These are phyloP conservation scores for Wallacemonas sp. DNA, from an alignment of 208 protist species.

Conservation along the genomic window DNA sequence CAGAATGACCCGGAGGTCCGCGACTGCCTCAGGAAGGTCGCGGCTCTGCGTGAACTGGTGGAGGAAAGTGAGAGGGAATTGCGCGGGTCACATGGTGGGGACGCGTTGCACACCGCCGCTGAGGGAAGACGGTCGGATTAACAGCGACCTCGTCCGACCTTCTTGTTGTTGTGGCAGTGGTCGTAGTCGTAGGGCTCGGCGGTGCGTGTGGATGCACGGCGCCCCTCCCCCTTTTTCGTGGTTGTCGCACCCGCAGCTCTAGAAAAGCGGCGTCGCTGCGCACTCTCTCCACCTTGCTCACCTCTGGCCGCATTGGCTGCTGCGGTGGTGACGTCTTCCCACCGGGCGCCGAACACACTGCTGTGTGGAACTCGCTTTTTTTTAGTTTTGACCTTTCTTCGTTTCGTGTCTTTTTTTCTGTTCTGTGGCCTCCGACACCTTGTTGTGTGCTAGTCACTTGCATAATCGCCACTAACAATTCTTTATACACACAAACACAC, in stretches of 20 bases:
- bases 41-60: not conserved
- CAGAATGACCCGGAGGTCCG: not conserved
- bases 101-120: no score
- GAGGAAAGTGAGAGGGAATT: not conserved
- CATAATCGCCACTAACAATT: no score
- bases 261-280: no score
- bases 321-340: conserved; percentile 3
- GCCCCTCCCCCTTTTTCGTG: not conserved
- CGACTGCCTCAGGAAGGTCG: not conserved
- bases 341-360: no score
- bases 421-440: not conserved
- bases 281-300: not conserved
- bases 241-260: no score
- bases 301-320: not conserved
- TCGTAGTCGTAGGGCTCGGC: no score
- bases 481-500: no score
- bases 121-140: no score
- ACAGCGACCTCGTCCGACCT: not conserved
- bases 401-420: not conserved
- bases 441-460: no score
- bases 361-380: not conserved
- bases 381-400: not conserved
- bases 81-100: not conserved
- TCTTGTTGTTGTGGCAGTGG: no score
- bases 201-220: not conserved